Evolutionary conservation across 352 stramenopile species (phyloP).

Genomic region (Phytopythium delawarense): DNA sequence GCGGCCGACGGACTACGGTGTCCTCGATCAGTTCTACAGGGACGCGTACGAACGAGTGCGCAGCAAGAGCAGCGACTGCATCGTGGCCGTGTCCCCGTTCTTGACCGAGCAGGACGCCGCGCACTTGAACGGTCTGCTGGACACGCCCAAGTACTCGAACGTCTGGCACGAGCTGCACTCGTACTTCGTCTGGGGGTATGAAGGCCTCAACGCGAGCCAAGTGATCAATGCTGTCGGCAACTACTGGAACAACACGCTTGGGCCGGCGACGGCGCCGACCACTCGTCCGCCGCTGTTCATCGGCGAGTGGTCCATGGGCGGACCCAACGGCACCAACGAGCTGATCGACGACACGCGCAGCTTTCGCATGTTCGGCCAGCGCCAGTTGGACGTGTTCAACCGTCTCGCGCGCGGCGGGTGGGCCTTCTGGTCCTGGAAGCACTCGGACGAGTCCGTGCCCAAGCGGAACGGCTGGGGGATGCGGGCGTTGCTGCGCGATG

Average conservation of each 20-base stretch:
- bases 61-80: conserved; percentile 25
- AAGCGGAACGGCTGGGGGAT: conserved; percentile 39
- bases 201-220: conserved; percentile 15
- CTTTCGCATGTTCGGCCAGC: conserved; percentile 25
- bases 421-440: conserved; percentile 48
- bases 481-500: conserved; percentile 20
- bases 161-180: conserved; percentile 57
- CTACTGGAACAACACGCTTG: conserved; percentile 16
- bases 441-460: conserved; percentile 28
- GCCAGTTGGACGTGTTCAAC: conserved; percentile 29
- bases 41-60: conserved; percentile 38
- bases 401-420: conserved; percentile 22
- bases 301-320: conserved; percentile 49
- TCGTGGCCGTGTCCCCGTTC: conserved; percentile 35
- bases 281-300: conserved; percentile 24
- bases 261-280: conserved; percentile 6
- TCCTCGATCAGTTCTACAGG: conserved; percentile 34
- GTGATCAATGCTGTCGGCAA: conserved; percentile 17
- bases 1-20: conserved; percentile 10
- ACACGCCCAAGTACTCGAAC: conserved; percentile 26
- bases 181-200: conserved; percentile 54
- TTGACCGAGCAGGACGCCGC: conserved; percentile 29
- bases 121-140: conserved; percentile 6
- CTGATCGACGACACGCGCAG: conserved; percentile 26
- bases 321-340: conserved; percentile 17